Percentiles rank a stretch among this genome's conserved stretches.
Evolutionary conservation across 2,329 filamentous ascomycete species (phyloP).

Genomic region (Aaosphaeria arxii): DNA sequence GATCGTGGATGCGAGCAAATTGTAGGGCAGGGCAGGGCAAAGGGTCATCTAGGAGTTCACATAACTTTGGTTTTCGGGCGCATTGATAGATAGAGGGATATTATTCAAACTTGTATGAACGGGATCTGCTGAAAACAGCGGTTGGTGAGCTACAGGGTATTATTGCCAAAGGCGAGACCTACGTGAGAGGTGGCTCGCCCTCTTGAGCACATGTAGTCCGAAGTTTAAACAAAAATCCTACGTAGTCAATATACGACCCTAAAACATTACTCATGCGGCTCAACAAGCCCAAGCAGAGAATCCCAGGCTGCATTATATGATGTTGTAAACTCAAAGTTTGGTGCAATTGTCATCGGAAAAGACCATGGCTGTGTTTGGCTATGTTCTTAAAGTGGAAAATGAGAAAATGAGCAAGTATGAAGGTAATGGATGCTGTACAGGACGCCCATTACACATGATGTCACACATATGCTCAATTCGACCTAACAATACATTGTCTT

Average conservation of each 20-base stretch:
- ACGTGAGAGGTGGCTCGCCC: not conserved
- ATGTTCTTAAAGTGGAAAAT: too few relatives aligned
- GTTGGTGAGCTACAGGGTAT: not conserved
- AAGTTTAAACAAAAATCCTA: too few relatives aligned
- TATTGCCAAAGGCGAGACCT: not conserved
- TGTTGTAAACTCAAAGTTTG: not conserved
- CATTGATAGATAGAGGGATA: too few relatives aligned
- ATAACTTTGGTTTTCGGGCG: not conserved
- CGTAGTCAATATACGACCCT: too few relatives aligned
- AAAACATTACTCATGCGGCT: not conserved
- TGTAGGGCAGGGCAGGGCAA: slow-evolving; percentile 1
- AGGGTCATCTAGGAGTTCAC: not conserved
- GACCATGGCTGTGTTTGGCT: too few relatives aligned
- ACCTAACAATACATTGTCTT: too few relatives aligned
- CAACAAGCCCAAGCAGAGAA: not conserved
- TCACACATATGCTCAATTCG: too few relatives aligned
- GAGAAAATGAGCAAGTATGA: too few relatives aligned
- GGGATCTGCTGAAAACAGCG: not conserved
- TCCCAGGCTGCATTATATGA: not conserved
- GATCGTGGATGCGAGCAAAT: slow-evolving; percentile 8
- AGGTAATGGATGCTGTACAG: too few relatives aligned
- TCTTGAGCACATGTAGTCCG: too few relatives aligned
- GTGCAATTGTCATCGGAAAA: too few relatives aligned
- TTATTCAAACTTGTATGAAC: not conserved
- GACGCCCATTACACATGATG: too few relatives aligned